Evolutionary conservation across 305 asterid genomes (phyloP), one percentile per base, ranked within the genome.

Genomic region (Fraxinus sp.): DNA sequence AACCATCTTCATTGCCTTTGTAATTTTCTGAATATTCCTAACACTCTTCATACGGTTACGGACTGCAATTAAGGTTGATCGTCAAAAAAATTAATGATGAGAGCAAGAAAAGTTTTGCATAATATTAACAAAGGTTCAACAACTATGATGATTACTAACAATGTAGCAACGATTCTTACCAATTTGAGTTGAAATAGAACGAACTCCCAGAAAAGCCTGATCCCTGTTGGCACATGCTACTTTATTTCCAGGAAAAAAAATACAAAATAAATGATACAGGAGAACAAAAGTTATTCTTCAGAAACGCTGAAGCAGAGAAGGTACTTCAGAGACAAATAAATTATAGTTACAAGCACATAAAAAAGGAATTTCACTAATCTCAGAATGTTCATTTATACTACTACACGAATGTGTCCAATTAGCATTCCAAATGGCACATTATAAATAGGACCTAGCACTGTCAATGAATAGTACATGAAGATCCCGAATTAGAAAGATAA

Each of bases 1-100:
- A 94, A 94, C 98, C 99, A 96, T 96, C 97, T 96, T 96, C 99
- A 96, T 96, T 46, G 99, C 99, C 93, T 96, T 96, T 4, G 98
- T 94, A 86, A 96, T 96, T 88, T 96, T 96, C 88, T 94, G 98
- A 77, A 96, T 96, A 89, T 89, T 96, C 82, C 84, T 90, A 77
- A 96, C 97, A 96, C 98, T 94, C 92, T 91, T 96, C 99, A 96
- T 93, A 66, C 97, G 92, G 86, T 92, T 95, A 84, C 97, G 93
- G 37, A 90, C 93, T 90, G 76, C 83, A 82, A 46, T 77, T 13
- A 2, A 46, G 37, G 16, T 46, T 28, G 36, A 77, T 30, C 71
- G 9, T 41, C 28, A 79, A 33, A 11, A 78, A 55, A 55, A 78
- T 62, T 59, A 68, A 71, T 20, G 64, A 49, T 74, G 57, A 80